A percentile compares a stretch with the other conserved stretches of the same genome.
These are phyloP conservation scores for Blastocystis sp. DNA, from an alignment of 352 stramenopile species.

Conservation along the genomic window DNA sequence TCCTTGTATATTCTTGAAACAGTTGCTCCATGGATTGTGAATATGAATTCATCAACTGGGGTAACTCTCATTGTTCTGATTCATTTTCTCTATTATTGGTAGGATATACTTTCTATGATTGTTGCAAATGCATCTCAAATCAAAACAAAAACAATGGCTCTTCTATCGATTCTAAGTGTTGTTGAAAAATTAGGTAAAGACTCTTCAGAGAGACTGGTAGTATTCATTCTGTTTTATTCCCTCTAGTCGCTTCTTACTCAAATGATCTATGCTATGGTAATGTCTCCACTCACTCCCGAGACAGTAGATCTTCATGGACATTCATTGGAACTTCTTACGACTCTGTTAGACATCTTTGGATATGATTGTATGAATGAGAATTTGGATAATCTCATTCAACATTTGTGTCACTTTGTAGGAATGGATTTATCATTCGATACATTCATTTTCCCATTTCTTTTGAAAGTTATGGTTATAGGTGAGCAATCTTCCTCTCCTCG, in stretches of 20 bases:
- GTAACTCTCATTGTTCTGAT: not conserved
- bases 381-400: not conserved
- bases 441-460: slow-evolving; percentile 29
- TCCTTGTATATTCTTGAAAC: slow-evolving; percentile 44
- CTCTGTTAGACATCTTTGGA: not conserved
- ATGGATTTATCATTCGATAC: not conserved
- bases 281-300: not conserved
- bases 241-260: not conserved
- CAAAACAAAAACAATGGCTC: not conserved
- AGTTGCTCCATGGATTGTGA: not conserved
- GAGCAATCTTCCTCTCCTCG: not conserved
- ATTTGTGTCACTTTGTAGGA: not conserved
- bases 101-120: not conserved
- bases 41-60: not conserved
- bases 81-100: not conserved
- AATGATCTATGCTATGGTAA: not conserved
- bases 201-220: not conserved
- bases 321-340: not conserved
- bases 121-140: not conserved
- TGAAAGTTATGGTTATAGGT: not conserved
- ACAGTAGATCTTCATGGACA: not conserved
- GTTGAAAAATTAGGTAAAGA: not conserved
- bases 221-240: not conserved
- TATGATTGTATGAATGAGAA: not conserved
- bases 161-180: not conserved